Base-by-base conservation (phyloP, 805 yeast genomes). In the Metschnikowia kunwiensis region DNA sequence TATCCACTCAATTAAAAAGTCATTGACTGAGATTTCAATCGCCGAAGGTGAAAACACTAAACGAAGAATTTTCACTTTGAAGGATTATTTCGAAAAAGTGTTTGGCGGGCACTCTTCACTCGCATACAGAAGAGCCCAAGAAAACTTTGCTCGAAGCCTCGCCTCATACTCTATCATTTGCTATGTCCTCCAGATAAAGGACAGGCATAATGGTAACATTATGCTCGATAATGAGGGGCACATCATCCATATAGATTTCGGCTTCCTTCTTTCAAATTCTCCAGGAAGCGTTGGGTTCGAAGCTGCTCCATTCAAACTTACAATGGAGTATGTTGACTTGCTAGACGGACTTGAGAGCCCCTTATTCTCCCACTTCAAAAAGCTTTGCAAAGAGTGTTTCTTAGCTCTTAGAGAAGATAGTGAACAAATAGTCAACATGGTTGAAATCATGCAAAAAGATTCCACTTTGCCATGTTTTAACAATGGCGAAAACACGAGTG, bases 281-380 rank as follows among this genome's bases (percentile, higher is more conserved):
- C 99, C 99, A 0, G 98, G 98, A 3, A 83, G 95, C 32, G 88
- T 93, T 38, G 96, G 97, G 0, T 89, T 93, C 58, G 99, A 93
- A 56, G 94, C 96, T 1, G 96, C 97, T 1, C 97, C 98, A 1
- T 93, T 93, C 70, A 93, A 93, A 57, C 68, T 93, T 12, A 87
- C 97, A 0, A 70, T 72, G 41, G 99, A 93, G 53, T 93, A 93
- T 50, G 78, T 91, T 15, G 97, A 89, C 21, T 60, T 93, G 4
- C 58, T 93, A 48, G 98, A 95, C 8, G 97, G 97, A 0, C 37
- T 71, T 0, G 80, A 77, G 2, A 76, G 87, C 13, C 74, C 68
- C 15, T 63, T 74, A 34, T 93, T 77, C 61, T 55, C 63, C 25
- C 68, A 70, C 36, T 93, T 86, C 63, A 75, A 75, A 24, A 55